These are phyloP conservation scores for Rhodosporidiobolus sp. DNA, from an alignment of 768 basidiomycete species.

Conservation along the genomic window DNA sequence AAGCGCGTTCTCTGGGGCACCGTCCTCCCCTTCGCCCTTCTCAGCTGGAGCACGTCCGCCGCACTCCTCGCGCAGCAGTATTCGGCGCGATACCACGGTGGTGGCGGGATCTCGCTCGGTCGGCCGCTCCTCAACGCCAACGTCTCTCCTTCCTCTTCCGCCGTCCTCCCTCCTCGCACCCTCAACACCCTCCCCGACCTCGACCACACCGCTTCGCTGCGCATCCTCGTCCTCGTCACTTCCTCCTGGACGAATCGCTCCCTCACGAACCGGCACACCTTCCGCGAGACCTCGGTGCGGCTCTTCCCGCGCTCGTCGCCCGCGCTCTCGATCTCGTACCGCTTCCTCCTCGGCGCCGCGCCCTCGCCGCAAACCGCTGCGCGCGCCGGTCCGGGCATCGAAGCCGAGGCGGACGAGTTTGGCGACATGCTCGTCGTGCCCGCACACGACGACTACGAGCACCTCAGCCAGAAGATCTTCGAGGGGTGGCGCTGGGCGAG, in stretches of 20 bases:
- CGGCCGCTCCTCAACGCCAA: neutral
- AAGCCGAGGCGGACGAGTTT: constrained; percentile 29
- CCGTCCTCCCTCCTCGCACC: neutral
- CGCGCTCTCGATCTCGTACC: constrained; percentile 28
- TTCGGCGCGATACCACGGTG: constrained; percentile 32
- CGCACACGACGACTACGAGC: constrained; percentile 15
- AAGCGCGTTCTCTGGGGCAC: constrained; percentile 37
- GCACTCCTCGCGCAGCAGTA: constrained; percentile 38
- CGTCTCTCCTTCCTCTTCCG: neutral
- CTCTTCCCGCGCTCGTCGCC: constrained; percentile 18
- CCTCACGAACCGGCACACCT: constrained; percentile 23
- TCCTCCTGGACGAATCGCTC: constrained; percentile 36
- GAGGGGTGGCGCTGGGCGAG: constrained; percentile 33
- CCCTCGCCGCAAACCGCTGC: constrained; percentile 30
- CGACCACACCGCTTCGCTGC: neutral
- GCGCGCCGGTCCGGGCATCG: constrained; percentile 19
- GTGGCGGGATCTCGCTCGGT: constrained; percentile 32
- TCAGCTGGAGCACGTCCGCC: constrained; percentile 30
- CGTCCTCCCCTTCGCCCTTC: constrained; percentile 29
- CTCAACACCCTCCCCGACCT: neutral
- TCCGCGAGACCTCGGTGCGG: constrained; percentile 28
- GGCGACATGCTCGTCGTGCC: constrained; percentile 35
- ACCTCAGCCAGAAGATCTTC: constrained; percentile 25
- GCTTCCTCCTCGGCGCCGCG: constrained; percentile 36
- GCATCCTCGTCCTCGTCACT: constrained; percentile 33